phyloP scores from a whole-genome alignment of 352 stramenopile genomes.

The Phytophthora citrophthora region DNA sequence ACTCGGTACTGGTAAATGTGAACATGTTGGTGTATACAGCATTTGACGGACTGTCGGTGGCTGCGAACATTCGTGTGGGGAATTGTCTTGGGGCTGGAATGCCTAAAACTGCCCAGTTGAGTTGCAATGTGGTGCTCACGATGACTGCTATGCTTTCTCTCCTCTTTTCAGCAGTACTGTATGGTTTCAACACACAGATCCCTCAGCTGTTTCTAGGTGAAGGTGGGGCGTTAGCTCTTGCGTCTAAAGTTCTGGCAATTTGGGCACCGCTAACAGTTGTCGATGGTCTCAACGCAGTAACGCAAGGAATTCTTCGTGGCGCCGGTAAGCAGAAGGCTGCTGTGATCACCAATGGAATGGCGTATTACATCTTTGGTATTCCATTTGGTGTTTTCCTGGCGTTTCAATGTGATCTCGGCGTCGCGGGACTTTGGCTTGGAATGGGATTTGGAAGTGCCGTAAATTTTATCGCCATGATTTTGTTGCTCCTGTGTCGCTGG shows the following conservation, averaged over 20 bases:
- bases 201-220: constrained; percentile 45
- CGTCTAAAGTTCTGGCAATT: constrained; percentile 44
- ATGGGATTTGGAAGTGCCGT: constrained; percentile 45
- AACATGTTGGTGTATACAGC: constrained; percentile 63
- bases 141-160: constrained; percentile 36
- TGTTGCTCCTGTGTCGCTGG: constrained; percentile 36
- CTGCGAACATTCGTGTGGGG: constrained; percentile 62
- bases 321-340: constrained; percentile 62
- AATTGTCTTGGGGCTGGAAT: constrained; percentile 54
- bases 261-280: constrained; percentile 48
- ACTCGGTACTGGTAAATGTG: constrained; percentile 65
- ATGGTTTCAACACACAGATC: constrained; percentile 24
- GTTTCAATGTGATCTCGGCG: constrained; percentile 46
- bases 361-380: constrained; percentile 75
- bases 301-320: constrained; percentile 69
- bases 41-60: constrained; percentile 55
- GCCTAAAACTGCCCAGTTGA: constrained; percentile 45
- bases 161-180: constrained; percentile 22
- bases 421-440: constrained; percentile 62
- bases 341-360: constrained; percentile 56
- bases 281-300: constrained; percentile 52
- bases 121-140: constrained; percentile 34
- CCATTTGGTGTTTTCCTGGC: constrained; percentile 59
- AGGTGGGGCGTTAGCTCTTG: constrained; percentile 36
- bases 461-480: constrained; percentile 25